Conservation (phyloP, 768 basidiomycete genomes). For the Podaxis sp. region DNA sequence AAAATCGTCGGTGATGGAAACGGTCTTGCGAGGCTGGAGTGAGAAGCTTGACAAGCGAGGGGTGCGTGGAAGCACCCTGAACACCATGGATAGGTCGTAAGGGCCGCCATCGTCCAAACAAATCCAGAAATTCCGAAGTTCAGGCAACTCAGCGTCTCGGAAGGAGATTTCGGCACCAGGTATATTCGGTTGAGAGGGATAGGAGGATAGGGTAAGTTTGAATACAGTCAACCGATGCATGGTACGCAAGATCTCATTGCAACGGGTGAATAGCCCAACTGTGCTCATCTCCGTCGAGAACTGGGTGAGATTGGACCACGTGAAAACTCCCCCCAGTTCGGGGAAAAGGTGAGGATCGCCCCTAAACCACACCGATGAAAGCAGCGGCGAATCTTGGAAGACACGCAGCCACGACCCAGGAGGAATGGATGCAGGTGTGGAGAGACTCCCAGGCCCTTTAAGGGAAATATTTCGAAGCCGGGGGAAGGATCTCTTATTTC, state of each 20-base stretch:
- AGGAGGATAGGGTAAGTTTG: not conserved
- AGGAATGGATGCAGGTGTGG: not conserved
- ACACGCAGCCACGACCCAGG: not conserved
- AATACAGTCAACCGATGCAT: not conserved
- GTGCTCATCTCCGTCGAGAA: not conserved
- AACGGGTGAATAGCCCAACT: not conserved
- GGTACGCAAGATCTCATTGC: not conserved
- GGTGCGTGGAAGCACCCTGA: not conserved
- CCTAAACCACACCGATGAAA: not conserved
- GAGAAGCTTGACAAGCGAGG: not conserved
- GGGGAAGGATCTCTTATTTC: not conserved
- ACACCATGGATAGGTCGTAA: not conserved
- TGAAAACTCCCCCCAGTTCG: not conserved
- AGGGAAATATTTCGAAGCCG: not conserved
- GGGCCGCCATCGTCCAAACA: not conserved
- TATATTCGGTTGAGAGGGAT: not conserved
- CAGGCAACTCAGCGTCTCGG: not conserved
- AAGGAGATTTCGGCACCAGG: not conserved
- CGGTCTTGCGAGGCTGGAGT: not conserved
- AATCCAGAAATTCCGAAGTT: not conserved
- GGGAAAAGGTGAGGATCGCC: not conserved
- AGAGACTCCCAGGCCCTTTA: not conserved
- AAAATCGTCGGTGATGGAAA: not conserved
- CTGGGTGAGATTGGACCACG: not conserved
- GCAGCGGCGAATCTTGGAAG: not conserved